A percentile compares a stretch with the other conserved stretches of the same genome.
These are phyloP conservation scores for Strigomonas galati DNA, from an alignment of 208 protist species.

Conservation along the genomic window DNA sequence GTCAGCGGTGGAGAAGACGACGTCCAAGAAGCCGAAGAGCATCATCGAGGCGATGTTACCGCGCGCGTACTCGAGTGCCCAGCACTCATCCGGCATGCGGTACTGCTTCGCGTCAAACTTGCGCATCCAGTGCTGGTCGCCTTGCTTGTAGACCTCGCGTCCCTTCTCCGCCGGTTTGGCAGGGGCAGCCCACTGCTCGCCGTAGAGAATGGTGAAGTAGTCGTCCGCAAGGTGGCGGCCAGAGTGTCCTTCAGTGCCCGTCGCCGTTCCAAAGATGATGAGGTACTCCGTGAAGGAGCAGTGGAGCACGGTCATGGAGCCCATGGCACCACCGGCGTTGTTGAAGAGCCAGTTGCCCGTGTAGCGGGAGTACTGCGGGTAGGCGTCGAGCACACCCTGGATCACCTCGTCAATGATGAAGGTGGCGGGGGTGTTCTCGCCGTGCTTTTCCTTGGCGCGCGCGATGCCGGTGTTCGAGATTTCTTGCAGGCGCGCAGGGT, in stretches of 20 bases:
- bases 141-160: conserved; percentile 62
- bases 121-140: conserved; percentile 74
- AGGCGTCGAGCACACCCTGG: conserved; percentile 44
- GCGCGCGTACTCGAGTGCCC: conserved; percentile 90
- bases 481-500: conserved; percentile 65
- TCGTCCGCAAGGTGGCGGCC: conserved; percentile 85
- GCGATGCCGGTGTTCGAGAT: conserved; percentile 67
- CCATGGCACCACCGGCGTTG: conserved; percentile 91
- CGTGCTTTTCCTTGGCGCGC: conserved; percentile 44
- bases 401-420: conserved; percentile 69
- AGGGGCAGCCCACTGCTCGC: conserved; percentile 85
- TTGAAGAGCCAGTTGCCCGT: conserved; percentile 84
- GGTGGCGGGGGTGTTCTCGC: conserved; percentile 25
- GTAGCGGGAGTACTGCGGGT: conserved; percentile 63
- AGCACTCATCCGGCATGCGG: conserved; percentile 89
- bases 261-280: conserved; percentile 89
- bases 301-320: conserved; percentile 87
- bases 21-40: conserved; percentile 89
- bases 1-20: conserved; percentile 81
- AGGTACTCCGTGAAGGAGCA: conserved; percentile 91
- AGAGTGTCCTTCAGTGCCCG: conserved; percentile 89
- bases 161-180: conserved; percentile 17
- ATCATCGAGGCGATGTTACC: conserved; percentile 91
- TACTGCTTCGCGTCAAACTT: conserved; percentile 79
- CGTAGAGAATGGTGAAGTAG: conserved; percentile 90